These are phyloP conservation scores for Scutellaria galericulata DNA, from an alignment of 257 asterid species.

Conservation along the genomic window DNA sequence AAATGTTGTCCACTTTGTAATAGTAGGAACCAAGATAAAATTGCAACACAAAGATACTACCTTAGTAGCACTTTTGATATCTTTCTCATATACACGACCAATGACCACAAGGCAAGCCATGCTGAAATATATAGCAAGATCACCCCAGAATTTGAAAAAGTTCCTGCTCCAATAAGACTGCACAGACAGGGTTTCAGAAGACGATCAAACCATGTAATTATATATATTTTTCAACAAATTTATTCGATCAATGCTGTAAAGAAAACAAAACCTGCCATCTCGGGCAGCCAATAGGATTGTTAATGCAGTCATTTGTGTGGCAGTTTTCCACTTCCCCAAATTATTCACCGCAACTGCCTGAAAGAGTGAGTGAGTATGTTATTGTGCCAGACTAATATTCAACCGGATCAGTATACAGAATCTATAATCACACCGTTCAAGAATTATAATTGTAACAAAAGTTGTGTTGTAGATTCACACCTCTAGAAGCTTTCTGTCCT, in stretches of 20 bases:
- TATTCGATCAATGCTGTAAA: constrained; percentile 19
- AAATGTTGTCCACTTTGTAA: constrained; percentile 26
- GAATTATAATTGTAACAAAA: constrained; percentile 8
- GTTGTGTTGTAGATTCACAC: constrained; percentile 38
- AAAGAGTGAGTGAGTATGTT: constrained; percentile 7
- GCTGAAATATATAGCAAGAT: constrained; percentile 76
- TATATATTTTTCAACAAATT: neutral
- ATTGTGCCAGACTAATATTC: neutral
- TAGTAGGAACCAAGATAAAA: constrained; percentile 29
- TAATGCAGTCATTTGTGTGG: constrained; percentile 78
- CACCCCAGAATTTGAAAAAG: constrained; percentile 68
- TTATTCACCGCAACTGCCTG: constrained; percentile 88
- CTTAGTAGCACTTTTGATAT: constrained; percentile 69
- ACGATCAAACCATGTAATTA: neutral
- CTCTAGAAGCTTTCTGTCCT: constrained; percentile 81
- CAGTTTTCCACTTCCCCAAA: constrained; percentile 85
- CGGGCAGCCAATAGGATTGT: constrained; percentile 72
- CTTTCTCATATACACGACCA: constrained; percentile 73
- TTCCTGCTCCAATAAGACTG: constrained; percentile 60
- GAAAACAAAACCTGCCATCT: constrained; percentile 57
- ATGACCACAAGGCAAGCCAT: constrained; percentile 84
- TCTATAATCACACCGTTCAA: neutral
- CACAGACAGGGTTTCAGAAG: constrained; percentile 26
- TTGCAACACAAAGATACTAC: constrained; percentile 35
- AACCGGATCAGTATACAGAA: constrained; percentile 2